Evolutionary conservation across 164 flowering plant genomes (phyloP).

Genomic region (Vitis amurensis): DNA sequence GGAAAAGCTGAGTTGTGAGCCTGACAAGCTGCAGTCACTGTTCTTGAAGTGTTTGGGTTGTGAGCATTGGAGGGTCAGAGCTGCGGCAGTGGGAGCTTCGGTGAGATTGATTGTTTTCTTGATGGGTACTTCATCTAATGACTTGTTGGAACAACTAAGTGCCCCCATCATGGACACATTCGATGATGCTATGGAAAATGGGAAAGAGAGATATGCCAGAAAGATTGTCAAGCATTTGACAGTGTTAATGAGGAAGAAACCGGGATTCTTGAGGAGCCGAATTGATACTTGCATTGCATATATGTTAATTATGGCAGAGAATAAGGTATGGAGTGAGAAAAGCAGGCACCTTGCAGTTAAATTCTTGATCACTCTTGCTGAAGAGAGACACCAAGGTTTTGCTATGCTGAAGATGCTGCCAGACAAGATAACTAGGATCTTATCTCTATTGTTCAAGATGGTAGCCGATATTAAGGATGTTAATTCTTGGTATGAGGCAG

Average conservation of each 20-base stretch:
- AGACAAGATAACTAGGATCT: conserved; percentile 23
- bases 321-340: conserved; percentile 26
- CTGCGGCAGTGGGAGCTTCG: conserved; percentile 27
- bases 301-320: conserved; percentile 33
- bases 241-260: conserved; percentile 31
- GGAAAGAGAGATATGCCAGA: conserved; percentile 24
- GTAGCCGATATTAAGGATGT: conserved; percentile 29
- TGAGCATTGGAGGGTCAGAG: conserved; percentile 14
- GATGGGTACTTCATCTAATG: conserved; percentile 6
- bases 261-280: conserved; percentile 25
- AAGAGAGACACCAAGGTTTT: conserved; percentile 28
- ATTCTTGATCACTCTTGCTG: conserved; percentile 32
- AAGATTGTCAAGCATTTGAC: conserved; percentile 29
- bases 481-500: conserved; percentile 25
- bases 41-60: conserved; percentile 16
- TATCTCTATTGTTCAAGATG: conserved; percentile 27
- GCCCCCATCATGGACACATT: conserved; percentile 27
- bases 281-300: conserved; percentile 23
- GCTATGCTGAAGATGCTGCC: conserved; percentile 34
- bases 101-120: conserved; percentile 28
- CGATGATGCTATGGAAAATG: conserved; percentile 16
- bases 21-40: conserved; percentile 16
- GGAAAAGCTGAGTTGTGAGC: conserved; percentile 14
- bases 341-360: conserved; percentile 29
- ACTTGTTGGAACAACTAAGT: conserved; percentile 28